Evolutionary conservation across 805 yeast genomes (phyloP), one percentile per base, ranked within the genome.

Genomic region (Metschnikowia amazonensis): DNA sequence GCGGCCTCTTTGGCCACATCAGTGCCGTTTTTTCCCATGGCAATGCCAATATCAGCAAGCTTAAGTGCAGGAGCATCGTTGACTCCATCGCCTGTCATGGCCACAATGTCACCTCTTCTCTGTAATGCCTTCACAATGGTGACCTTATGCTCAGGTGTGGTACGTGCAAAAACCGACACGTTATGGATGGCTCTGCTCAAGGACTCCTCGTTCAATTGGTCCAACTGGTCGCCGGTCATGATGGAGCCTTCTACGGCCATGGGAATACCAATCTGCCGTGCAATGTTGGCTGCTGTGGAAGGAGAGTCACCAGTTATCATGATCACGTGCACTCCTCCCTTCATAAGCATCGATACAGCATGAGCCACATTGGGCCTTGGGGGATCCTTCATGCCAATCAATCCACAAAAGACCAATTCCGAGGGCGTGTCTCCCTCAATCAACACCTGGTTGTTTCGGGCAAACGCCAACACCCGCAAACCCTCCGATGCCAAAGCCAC

Each of bases 61-160:
- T 92, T 90, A 57, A 92, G 75, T 4, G 98, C 97, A n/a, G 98
- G 98, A 0, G 98, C 98, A 72, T 90, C 98, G 64, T 90, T 90
- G 11, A 92, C 97, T 68, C 98, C 98, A 67, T 90, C 98, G 56
- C 99, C 99, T n/a, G 98, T 90, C 97, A 92, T 90, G 20, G 97
- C 99, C 43, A 92, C 98, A 51, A 92, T 82, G 64, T 92, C 96
- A 42, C 97, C 97, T 62, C 95, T 79, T 63, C 80, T 78, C 64
- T 90, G 95, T 52, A 90, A 74, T 0, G 97, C 97, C 59, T 86
- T 81, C 28, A 90, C 96, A 65, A 90, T 90, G 49, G 86, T 77
- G 50, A 90, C 84, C 62, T 90, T 90, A 66, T 90, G 96, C 62
- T 89, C 95, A 1, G 97, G 97, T 1, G 97, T 84, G 7, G 97